Base-by-base conservation (phyloP, 768 basidiomycete genomes). In the Tephrocybe sp. region DNA sequence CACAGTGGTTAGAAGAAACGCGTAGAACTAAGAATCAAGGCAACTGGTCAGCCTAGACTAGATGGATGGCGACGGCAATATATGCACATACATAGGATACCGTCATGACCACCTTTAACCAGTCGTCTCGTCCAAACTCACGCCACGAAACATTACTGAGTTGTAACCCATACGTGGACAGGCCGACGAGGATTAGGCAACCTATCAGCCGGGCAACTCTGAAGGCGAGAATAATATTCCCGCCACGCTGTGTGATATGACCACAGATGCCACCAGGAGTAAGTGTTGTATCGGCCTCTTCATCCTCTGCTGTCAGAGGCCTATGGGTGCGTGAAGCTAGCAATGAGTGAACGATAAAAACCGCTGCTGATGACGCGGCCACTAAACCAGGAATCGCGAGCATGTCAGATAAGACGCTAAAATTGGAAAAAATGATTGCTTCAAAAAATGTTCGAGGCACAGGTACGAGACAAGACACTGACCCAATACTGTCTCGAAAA, bases 181-280 rank as follows among this genome's bases (percentile, higher is more conserved):
- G 61, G 4, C 66, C 75, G 20, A 86, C 67, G n/a, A 86, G 70
- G 2, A 68, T 64, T 23, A 76, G 63, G 43, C 75, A 73, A 24
- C 73, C 72, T 2, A 78, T 47, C 4, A 82, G 65, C 20, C 84
- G 72, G 1, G 69, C 56, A 26, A 80, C 45, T 55, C 77, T 78
- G 65, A 74, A 76, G 12, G 61, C 60, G 62, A 80, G 83, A 21
- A 80, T 75, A 12, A 65, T 63, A 4, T 62, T 54, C 9, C 83
- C 83, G 4, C 81, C 78, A 47, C 77, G 73, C 11, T 63, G 56
- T 14, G 59, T 45, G 25, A 81, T 62, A 57, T 80, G 78, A 25
- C 58, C 64, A 32, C 64, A 64, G 45, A 75, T 58, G 43, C 74
- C 72, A 21, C 63, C 61, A 25, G 64, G 47, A 24, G 45, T n/a